These are phyloP conservation scores for Toxicodendron radicans DNA, from an alignment of 345 rosid species.

Conservation along the genomic window DNA sequence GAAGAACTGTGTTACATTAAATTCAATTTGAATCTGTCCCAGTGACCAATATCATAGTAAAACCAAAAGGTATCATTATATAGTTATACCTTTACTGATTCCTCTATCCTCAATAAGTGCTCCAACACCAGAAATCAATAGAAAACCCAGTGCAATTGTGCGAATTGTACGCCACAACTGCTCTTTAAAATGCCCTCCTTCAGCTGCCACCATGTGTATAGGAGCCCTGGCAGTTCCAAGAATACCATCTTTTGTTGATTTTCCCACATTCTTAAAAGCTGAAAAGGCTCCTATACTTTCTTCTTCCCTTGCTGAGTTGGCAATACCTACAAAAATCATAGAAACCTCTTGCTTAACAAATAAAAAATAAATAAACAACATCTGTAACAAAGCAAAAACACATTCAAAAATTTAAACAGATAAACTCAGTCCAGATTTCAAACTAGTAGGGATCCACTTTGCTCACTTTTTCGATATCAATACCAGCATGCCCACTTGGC, in stretches of 20 bases:
- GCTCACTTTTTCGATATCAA: not conserved
- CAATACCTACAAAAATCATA: conserved; percentile 45
- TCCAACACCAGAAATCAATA: conserved; percentile 85
- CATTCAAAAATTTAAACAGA: not conserved
- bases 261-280: conserved; percentile 72
- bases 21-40: conserved; percentile 11
- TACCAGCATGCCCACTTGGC: not conserved
- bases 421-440: not conserved
- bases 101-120: conserved; percentile 94
- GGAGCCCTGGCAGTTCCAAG: conserved; percentile 89
- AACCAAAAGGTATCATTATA: not conserved
- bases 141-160: conserved; percentile 62
- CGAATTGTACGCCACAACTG: conserved; percentile 93
- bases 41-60: not conserved
- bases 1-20: not conserved
- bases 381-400: not conserved
- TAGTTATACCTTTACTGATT: conserved; percentile 71
- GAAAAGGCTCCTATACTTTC: conserved; percentile 59
- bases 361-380: not conserved
- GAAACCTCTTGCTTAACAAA: not conserved
- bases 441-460: not conserved
- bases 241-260: conserved; percentile 59
- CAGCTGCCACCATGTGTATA: conserved; percentile 75
- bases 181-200: conserved; percentile 85
- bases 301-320: conserved; percentile 51